Percentiles rank a stretch among this genome's conserved stretches.
Conservation (phyloP, 1,284 basidiomycete species). For the Violaceomyces palustris region DNA sequence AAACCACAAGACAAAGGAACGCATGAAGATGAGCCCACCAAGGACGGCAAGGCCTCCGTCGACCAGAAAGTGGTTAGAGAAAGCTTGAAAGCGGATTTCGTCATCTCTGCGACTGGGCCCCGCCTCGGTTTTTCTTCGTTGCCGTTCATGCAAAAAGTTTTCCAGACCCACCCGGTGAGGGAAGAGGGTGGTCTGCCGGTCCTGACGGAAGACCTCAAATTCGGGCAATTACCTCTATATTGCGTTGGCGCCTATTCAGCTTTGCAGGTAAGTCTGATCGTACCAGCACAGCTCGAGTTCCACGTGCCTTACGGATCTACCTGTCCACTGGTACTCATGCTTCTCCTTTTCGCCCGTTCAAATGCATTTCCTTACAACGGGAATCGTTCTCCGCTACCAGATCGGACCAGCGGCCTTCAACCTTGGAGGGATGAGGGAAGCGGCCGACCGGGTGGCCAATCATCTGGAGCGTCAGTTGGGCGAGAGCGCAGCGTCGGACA, state of each 20-base stretch:
- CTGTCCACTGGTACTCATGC: too few relatives aligned
- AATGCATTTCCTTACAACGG: too few relatives aligned
- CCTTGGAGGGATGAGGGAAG: constrained; percentile 51
- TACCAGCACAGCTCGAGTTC: too few relatives aligned
- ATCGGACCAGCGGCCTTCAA: constrained; percentile 53
- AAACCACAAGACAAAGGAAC: constrained; percentile 4
- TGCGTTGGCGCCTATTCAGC: constrained; percentile 47
- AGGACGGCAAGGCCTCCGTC: neutral
- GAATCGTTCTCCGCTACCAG: too few relatives aligned
- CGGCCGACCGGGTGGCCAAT: constrained; percentile 52
- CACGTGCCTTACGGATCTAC: too few relatives aligned
- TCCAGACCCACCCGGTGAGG: constrained; percentile 28
- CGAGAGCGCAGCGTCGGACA: constrained; percentile 3
- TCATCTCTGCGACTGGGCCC: constrained; percentile 49
- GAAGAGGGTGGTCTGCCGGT: constrained; percentile 45
- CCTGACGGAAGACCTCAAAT: constrained; percentile 50
- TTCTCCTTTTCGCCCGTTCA: too few relatives aligned
- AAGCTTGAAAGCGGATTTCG: constrained; percentile 23
- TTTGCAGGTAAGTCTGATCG: constrained; percentile 5
- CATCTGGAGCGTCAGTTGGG: constrained; percentile 23
- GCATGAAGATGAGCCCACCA: neutral
- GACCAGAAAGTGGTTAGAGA: neutral
- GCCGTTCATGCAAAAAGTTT: constrained; percentile 35
- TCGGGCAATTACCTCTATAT: constrained; percentile 46
- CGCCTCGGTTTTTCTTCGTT: constrained; percentile 31